Evolutionary conservation across 2,329 filamentous ascomycete species (phyloP).

Genomic region (Beauveria brongniartii): DNA sequence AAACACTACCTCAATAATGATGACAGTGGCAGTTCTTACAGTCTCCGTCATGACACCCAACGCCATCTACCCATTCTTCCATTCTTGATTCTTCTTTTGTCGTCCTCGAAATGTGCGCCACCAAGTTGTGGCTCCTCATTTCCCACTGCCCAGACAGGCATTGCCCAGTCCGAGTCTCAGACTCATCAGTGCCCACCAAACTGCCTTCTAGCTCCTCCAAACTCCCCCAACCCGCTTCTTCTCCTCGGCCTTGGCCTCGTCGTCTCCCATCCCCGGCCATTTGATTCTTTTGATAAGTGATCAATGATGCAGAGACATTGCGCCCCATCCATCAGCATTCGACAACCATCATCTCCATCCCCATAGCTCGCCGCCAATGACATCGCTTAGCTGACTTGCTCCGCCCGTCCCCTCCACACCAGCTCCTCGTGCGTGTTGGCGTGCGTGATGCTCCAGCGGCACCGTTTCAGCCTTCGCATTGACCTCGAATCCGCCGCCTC

Average conservation of each 20-base stretch:
- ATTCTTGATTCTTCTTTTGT: too few species aligned
- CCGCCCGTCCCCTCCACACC: background rate
- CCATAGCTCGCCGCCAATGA: background rate
- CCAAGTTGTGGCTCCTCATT: background rate
- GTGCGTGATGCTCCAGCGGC: background rate
- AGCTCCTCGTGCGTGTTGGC: background rate
- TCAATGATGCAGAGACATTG: background rate
- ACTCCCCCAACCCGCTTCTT: constrained; percentile 4
- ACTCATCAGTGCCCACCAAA: background rate
- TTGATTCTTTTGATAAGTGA: background rate
- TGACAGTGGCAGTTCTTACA: too few species aligned
- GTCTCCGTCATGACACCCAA: too few species aligned
- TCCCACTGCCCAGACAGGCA: background rate
- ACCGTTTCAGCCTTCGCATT: constrained; percentile 11
- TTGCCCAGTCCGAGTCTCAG: too few species aligned
- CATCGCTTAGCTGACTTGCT: background rate
- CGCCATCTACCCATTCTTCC: background rate
- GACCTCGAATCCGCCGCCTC: constrained; percentile 6
- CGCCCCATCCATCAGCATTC: background rate
- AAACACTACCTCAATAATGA: too few species aligned
- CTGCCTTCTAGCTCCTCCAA: background rate
- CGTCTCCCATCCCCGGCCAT: background rate
- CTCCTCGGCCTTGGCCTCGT: background rate
- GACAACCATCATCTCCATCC: background rate
- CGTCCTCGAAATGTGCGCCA: background rate